A percentile compares a stretch with the other conserved stretches of the same genome.
Evolutionary conservation across 371 early-diverging fungal genomes (phyloP).

Genomic region (Nematocida minor): DNA sequence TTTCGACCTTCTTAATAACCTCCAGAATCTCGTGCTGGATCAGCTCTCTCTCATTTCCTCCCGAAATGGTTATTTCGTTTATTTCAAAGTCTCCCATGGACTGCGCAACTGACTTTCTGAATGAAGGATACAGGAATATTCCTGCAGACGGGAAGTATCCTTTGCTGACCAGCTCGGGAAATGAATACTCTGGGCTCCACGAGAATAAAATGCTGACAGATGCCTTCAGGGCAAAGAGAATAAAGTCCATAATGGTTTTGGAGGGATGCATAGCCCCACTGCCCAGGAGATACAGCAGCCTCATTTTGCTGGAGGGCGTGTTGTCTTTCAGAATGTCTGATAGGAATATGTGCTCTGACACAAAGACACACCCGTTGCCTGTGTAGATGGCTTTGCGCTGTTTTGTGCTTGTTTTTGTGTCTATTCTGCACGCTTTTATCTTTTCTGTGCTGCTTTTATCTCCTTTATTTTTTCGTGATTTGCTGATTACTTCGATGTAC

Average conservation of each 20-base stretch:
- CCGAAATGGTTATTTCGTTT: background rate
- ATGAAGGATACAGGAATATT: conserved; percentile 30
- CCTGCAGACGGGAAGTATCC: background rate
- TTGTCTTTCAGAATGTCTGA: conserved; percentile 13
- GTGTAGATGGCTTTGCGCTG: background rate
- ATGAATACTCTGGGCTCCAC: background rate
- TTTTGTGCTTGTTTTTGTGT: background rate
- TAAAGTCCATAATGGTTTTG: background rate
- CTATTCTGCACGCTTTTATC: background rate
- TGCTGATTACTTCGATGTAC: background rate
- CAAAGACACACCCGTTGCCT: background rate
- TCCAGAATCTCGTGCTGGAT: conserved; percentile 18
- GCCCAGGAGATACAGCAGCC: background rate
- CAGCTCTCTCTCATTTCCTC: background rate
- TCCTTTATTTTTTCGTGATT: background rate
- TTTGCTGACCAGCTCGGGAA: background rate
- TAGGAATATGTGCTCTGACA: conserved; percentile 8
- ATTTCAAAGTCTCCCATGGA: conserved; percentile 1
- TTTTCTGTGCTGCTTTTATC: background rate
- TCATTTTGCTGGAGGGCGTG: background rate
- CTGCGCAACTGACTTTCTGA: conserved; percentile 6
- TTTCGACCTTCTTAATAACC: background rate
- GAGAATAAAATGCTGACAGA: background rate
- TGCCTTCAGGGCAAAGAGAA: background rate
- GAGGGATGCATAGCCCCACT: background rate